Base-by-base conservation (phyloP, 352 stramenopile genomes). In the Blastocystis sp. region DNA sequence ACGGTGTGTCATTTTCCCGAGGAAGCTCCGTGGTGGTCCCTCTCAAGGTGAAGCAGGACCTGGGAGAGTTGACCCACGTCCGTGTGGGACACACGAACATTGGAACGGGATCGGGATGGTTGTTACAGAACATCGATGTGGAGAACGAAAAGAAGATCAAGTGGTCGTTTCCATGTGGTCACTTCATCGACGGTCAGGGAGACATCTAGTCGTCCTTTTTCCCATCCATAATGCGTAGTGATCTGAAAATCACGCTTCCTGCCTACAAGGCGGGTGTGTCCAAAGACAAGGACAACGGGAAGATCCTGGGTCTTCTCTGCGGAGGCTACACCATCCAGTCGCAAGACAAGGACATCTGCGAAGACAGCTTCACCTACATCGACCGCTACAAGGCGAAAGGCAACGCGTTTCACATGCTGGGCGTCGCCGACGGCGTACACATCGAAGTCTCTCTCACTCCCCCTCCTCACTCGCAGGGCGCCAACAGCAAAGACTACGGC, bases 151-250 rank as follows among this genome's bases (percentile, higher is more conserved):
- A 81, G 44, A 81, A 81, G 3, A 48, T 27, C 18, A 63, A 27
- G 34, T 81, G 48, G 46, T 65, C 42, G 0, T 81, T 81, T 46
- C 69, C 69, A 18, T 81, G 69, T 42, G 69, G 69, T 40, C 69
- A 81, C 42, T 81, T 81, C 48, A 81, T 81, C 42, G 69, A 81
- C 42, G 69, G 69, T 18, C 69, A 81, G 16, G 69, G 63, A 63
- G 42, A 81, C 27, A 64, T 81, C 51, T 49, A 46, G 69, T 81
- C n/a, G 21, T n/a, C 6, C 0, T 64, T 61, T 32, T 2, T 32
- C 14, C 21, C 1, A 8, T 0, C 14, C 4, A n/a, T 81, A 7
- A 81, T 42, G 7, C 21, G 29, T 57, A 81, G 69, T 29, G 69
- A 81, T 1, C 34, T 81, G 27, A 81, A 81, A 48, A 81, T 81